A percentile compares a stretch with the other conserved stretches of the same genome.
Conservation (phyloP, 495 filamentous ascomycete species). For the Penicillium nucicola region DNA sequence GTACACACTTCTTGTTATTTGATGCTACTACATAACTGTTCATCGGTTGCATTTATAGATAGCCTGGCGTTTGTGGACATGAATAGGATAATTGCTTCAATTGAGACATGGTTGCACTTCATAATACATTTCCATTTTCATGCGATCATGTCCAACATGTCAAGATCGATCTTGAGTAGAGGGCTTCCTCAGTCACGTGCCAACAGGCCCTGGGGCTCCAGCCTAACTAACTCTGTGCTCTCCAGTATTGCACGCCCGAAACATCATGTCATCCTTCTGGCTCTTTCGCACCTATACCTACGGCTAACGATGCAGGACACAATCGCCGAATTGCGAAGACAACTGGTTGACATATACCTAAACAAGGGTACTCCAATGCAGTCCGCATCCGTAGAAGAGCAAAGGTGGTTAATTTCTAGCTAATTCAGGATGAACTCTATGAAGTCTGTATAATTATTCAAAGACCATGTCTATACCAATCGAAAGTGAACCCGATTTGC, state of each 20-base stretch:
- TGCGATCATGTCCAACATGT: too few species aligned
- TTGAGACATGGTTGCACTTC: neutral
- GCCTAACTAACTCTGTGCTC: too few species aligned
- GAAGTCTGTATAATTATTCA: neutral
- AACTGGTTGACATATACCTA: too few species aligned
- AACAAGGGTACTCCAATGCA: slow-evolving; percentile 1
- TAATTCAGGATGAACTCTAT: neutral
- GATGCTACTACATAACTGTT: slow-evolving; percentile 16
- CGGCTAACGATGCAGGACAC: too few species aligned
- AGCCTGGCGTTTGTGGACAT: slow-evolving; percentile 22
- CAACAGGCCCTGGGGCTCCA: too few species aligned
- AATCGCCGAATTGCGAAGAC: too few species aligned
- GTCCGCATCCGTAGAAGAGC: neutral
- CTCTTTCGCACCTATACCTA: too few species aligned
- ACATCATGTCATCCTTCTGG: too few species aligned
- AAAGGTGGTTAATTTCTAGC: neutral
- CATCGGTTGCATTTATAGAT: slow-evolving; percentile 21
- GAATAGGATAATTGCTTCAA: neutral
- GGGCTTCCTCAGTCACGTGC: too few species aligned
- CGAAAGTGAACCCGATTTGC: slow-evolving; percentile 24
- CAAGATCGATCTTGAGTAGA: too few species aligned
- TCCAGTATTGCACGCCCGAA: too few species aligned
- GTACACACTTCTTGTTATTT: slow-evolving; percentile 18
- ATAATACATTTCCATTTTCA: neutral
- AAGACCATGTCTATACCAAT: slow-evolving; percentile 24